phyloP scores from a whole-genome alignment of 805 yeast species.

The Barnettozyma californica region DNA sequence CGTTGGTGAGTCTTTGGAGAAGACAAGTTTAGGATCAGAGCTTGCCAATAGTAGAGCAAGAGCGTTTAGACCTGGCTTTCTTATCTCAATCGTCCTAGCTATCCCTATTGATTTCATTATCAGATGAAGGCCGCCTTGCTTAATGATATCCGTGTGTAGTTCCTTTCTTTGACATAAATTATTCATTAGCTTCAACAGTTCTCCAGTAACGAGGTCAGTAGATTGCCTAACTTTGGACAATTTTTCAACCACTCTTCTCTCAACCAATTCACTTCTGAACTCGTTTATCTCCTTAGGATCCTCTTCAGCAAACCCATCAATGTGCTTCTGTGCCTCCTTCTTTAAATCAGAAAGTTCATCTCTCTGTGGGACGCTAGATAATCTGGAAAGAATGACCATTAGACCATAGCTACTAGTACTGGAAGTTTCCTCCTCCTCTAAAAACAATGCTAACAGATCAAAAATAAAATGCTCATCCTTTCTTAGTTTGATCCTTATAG shows the following conservation, averaged over 20 bases:
- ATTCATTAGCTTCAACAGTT: slow-evolving; percentile 27
- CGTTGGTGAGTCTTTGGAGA: slow-evolving; percentile 22
- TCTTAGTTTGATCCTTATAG: slow-evolving; percentile 34
- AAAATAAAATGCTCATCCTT: slow-evolving; percentile 31
- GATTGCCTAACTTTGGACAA: slow-evolving; percentile 18
- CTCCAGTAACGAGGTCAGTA: slow-evolving; percentile 21
- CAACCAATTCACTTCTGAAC: slow-evolving; percentile 20
- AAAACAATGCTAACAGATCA: slow-evolving; percentile 16
- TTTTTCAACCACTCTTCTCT: slow-evolving; percentile 16
- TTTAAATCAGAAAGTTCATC: slow-evolving; percentile 27
- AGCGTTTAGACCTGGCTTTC: slow-evolving; percentile 33
- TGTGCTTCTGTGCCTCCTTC: slow-evolving; percentile 28
- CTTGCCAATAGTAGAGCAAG: slow-evolving; percentile 39
- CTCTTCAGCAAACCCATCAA: slow-evolving; percentile 16
- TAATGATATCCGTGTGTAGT: slow-evolving; percentile 29
- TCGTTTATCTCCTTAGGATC: slow-evolving; percentile 11
- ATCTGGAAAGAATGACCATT: slow-evolving; percentile 29
- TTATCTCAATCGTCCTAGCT: slow-evolving; percentile 8
- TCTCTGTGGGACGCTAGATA: slow-evolving; percentile 24
- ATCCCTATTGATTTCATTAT: slow-evolving; percentile 24
- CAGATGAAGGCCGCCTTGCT: slow-evolving; percentile 42
- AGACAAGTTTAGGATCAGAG: slow-evolving; percentile 41
- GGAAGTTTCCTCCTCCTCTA: slow-evolving; percentile 15
- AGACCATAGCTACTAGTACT: slow-evolving; percentile 26
- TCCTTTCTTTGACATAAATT: slow-evolving; percentile 25